Conservation (phyloP, 192 early-diverging fungal species). For the Linnemannia elongata region DNA sequence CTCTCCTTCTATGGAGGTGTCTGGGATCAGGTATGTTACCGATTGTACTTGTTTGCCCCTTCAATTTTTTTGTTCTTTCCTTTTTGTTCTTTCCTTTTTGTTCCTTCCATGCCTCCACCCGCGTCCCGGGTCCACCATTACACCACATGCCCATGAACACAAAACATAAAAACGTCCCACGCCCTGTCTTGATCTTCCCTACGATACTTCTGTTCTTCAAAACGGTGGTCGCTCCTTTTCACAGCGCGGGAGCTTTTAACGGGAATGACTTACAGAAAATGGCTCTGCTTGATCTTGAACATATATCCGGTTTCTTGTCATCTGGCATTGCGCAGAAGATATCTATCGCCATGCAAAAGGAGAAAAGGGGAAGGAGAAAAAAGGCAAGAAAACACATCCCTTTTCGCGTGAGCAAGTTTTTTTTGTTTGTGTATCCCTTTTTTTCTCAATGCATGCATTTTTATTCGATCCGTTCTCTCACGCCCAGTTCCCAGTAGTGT, state of each 20-base stretch:
- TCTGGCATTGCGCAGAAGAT: not conserved
- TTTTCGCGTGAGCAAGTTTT: conserved; percentile 1
- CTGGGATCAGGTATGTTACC: conserved; percentile 35
- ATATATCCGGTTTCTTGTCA: not conserved
- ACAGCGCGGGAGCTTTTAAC: not conserved
- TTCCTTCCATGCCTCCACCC: not conserved
- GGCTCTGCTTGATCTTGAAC: not conserved
- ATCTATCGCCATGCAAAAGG: not conserved
- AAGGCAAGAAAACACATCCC: conserved; percentile 6
- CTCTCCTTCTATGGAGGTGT: conserved; percentile 10
- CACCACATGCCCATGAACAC: not conserved
- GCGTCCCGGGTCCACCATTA: not conserved
- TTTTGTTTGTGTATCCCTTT: conserved; percentile 10
- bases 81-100: not conserved
- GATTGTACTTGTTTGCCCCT: not conserved
- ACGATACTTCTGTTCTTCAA: not conserved
- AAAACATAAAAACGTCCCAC: not conserved
- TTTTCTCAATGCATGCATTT: not conserved
- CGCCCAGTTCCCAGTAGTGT: not conserved
- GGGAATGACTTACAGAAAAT: not conserved
- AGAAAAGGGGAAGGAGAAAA: not conserved
- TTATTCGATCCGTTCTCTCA: not conserved
- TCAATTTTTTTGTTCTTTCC: not conserved
- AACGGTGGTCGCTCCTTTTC: not conserved
- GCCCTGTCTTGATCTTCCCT: not conserved